These are phyloP conservation scores for Daldinia bambusicola DNA, from an alignment of 495 filamentous ascomycete species.

Conservation along the genomic window DNA sequence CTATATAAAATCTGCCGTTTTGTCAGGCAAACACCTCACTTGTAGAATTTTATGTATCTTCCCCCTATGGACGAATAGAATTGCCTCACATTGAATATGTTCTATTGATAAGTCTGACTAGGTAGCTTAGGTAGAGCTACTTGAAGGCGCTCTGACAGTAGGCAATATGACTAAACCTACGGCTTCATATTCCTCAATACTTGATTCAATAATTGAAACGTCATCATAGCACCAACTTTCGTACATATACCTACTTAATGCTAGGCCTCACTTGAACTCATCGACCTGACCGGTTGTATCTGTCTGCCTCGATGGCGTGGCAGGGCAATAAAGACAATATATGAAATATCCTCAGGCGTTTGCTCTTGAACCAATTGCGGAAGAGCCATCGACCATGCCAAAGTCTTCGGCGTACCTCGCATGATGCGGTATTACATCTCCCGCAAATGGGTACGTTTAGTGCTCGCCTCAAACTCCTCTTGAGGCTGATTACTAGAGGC, in stretches of 20 bases:
- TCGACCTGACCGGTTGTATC: background rate
- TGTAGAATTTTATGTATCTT: too few relatives aligned
- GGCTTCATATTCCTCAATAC: background rate
- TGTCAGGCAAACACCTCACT: too few relatives aligned
- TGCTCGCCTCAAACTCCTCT: background rate
- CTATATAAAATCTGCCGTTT: too few relatives aligned
- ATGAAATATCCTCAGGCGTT: background rate
- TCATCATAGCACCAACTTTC: background rate
- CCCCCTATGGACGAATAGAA: too few relatives aligned
- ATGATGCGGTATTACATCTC: conserved; percentile 25
- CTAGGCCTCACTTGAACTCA: background rate
- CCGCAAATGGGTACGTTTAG: background rate
- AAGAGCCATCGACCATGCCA: background rate
- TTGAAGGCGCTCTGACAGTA: background rate
- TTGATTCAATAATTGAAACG: background rate
- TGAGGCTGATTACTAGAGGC: background rate
- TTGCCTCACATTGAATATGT: too few relatives aligned
- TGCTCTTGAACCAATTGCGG: background rate
- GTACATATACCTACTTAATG: background rate
- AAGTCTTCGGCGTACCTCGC: background rate
- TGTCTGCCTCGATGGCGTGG: background rate
- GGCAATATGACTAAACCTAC: background rate
- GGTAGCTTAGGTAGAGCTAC: background rate
- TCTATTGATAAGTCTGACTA: too few relatives aligned
- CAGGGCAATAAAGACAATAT: too few relatives aligned